Conservation (phyloP, 768 basidiomycete species). For the Psilocybe sp. region DNA sequence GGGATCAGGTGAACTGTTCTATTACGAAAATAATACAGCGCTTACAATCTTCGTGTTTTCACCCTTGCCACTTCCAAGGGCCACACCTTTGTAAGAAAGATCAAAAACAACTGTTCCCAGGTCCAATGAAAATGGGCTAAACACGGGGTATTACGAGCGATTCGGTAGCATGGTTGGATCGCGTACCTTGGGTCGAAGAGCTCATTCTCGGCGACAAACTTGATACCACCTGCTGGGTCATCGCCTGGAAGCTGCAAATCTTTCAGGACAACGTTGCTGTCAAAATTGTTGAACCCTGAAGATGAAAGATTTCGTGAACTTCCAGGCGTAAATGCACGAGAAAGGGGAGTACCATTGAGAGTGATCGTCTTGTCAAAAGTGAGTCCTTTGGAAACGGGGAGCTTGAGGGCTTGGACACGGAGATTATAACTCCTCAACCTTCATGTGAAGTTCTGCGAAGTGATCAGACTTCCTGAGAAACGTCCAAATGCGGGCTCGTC, state of each 20-base stretch:
- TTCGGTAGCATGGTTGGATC: background rate
- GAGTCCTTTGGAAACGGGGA: slow-evolving; percentile 65
- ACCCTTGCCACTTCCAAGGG: slow-evolving; percentile 55
- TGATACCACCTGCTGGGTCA: slow-evolving; percentile 63
- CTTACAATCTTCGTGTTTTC: slow-evolving; percentile 50
- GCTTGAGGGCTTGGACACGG: slow-evolving; percentile 61
- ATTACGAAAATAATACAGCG: background rate
- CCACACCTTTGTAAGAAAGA: slow-evolving; percentile 54
- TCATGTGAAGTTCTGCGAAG: slow-evolving; percentile 67
- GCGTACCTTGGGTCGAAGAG: slow-evolving; percentile 56
- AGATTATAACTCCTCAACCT: slow-evolving; percentile 53
- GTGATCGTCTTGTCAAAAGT: slow-evolving; percentile 60
- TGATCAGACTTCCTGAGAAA: slow-evolving; percentile 65
- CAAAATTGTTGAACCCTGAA: slow-evolving; percentile 60
- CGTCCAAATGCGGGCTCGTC: slow-evolving; percentile 57
- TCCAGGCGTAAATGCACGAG: background rate
- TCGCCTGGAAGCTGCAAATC: slow-evolving; percentile 68
- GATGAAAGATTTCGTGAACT: background rate
- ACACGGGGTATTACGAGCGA: background rate
- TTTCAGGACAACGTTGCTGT: slow-evolving; percentile 48
- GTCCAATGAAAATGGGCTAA: slow-evolving; percentile 65
- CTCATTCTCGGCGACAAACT: slow-evolving; percentile 55
- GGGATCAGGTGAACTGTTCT: background rate
- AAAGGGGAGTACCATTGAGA: slow-evolving; percentile 42
- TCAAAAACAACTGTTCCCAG: slow-evolving; percentile 67